Percentiles rank a stretch among this genome's conserved stretches.
These are phyloP conservation scores for Rhodotorula taiwanensis DNA, from an alignment of 768 basidiomycete genomes.

Conservation along the genomic window DNA sequence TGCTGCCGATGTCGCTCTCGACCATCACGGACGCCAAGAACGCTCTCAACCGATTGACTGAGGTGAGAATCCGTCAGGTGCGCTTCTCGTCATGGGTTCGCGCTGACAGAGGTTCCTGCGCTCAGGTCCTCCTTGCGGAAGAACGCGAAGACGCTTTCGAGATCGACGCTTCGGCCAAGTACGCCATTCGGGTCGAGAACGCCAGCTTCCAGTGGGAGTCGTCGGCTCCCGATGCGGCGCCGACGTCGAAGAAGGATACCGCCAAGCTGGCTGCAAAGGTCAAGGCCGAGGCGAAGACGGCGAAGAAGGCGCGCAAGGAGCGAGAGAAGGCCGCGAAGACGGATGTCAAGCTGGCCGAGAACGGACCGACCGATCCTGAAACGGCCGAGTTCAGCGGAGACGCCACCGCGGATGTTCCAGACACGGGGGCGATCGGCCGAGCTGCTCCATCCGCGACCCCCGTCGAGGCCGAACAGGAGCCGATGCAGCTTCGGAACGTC, in stretches of 20 bases:
- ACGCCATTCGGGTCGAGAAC: constrained; percentile 60
- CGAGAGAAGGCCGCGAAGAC: constrained; percentile 20
- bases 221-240: constrained; percentile 50
- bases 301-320: constrained; percentile 10
- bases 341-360: constrained; percentile 22
- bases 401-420: constrained; percentile 15
- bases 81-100: background rate
- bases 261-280: constrained; percentile 41
- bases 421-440: background rate
- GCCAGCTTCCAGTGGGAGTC: constrained; percentile 85
- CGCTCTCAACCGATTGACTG: constrained; percentile 66
- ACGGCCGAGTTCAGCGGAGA: constrained; percentile 17
- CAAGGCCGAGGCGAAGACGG: constrained; percentile 7
- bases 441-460: background rate
- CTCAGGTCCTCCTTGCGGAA: constrained; percentile 71
- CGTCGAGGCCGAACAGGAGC: constrained; percentile 11
- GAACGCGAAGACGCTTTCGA: constrained; percentile 56
- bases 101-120: background rate
- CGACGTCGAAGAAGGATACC: constrained; percentile 45
- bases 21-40: constrained; percentile 78
- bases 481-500: constrained; percentile 47
- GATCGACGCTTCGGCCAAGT: constrained; percentile 54
- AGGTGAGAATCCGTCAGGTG: constrained; percentile 28
- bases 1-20: constrained; percentile 23
- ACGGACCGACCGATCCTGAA: constrained; percentile 12